A percentile compares a stretch with the other conserved stretches of the same genome.
Conservation (phyloP, 2,329 filamentous ascomycete species). For the Curvularia verruculosa region DNA sequence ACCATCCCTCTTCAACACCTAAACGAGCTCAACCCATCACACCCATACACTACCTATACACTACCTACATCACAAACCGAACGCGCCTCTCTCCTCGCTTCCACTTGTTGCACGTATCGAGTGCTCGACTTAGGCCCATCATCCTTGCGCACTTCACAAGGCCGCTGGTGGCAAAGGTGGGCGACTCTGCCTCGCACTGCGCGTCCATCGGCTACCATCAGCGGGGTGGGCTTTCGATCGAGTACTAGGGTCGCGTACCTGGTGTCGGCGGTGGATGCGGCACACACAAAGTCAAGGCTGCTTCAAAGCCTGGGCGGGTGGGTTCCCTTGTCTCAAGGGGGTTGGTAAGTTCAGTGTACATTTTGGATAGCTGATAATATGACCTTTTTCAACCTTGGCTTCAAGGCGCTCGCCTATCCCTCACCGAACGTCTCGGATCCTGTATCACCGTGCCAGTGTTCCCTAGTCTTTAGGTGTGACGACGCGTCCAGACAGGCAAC, state of each 20-base stretch:
- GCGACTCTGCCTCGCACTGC: slow-evolving; percentile 10
- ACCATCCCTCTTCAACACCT: not conserved
- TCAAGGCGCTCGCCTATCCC: slow-evolving; percentile 20
- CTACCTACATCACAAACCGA: not conserved
- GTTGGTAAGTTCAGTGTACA: slow-evolving; percentile 10
- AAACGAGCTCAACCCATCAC: not conserved
- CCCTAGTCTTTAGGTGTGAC: slow-evolving; percentile 17
- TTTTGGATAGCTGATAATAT: slow-evolving; percentile 18
- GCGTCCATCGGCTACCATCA: slow-evolving; percentile 17
- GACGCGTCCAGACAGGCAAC: slow-evolving; percentile 13
- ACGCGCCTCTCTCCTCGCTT: slow-evolving; percentile 4
- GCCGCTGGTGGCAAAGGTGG: slow-evolving; percentile 18
- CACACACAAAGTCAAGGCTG: slow-evolving; percentile 19
- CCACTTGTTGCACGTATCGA: slow-evolving; percentile 16
- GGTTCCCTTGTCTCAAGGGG: slow-evolving; percentile 20
- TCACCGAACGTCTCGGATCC: slow-evolving; percentile 5
- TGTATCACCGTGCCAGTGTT: slow-evolving; percentile 10
- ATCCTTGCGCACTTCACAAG: slow-evolving; percentile 21
- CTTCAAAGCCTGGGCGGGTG: slow-evolving; percentile 22
- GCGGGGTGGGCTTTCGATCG: slow-evolving; percentile 16
- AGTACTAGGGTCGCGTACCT: slow-evolving; percentile 14
- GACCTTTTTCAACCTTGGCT: slow-evolving; percentile 10
- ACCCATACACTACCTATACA: not conserved
- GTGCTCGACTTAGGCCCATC: slow-evolving; percentile 15
- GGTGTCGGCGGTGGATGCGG: slow-evolving; percentile 12